Evolutionary conservation across 352 stramenopile species (phyloP), one percentile per base, ranked within the genome.

Genomic region (Pythium plurisporium): DNA sequence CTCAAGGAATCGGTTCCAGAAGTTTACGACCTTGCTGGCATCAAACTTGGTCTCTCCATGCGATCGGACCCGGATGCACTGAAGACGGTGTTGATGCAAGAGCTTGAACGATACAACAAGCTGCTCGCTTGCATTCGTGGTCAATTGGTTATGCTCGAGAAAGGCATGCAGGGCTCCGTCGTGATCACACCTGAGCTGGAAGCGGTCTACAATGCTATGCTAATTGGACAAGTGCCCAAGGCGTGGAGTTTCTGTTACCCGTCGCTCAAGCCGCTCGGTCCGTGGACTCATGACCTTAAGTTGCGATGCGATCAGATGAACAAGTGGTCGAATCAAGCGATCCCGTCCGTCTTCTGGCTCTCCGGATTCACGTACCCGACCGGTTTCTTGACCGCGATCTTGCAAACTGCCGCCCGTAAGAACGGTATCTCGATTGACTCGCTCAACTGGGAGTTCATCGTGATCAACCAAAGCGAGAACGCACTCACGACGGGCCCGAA

Each of bases 341-440:
- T 97, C 22, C 95, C 95, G 15, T 70, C 74, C 34, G 83, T 96
- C 10, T 98, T 98, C 56, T 99, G 96, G 95, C 83, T 99, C 7
- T 80, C 89, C 3, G 95, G 92, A 4, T 98, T 99, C 57, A 99
- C 95, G 10, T 99, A 99, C 59, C 95, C 95, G 19, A 98, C 93
- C 25, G 89, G 91, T 5, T 98, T 99, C 50, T 68, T 99, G 5
- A 99, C 95, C 0, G 95, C 95, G n/a, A 59, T 99, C 29, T 70
- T 99, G 43, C 95, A 99, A 59, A 98, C 90, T 0, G 89, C 86
- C 44, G 95, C 95, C 17, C 87, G 95, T 30, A 96, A 96, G 70
- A 98, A 98, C 65, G 94, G 91, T 19, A 83, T 98, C 52, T 91
- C 92, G 9, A 98, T 99, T 47, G 95, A 99, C 59, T 91, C 88